phyloP scores from a whole-genome alignment of 202 grass and related monocot genomes.

The Sporobolus alterniflorus region DNA sequence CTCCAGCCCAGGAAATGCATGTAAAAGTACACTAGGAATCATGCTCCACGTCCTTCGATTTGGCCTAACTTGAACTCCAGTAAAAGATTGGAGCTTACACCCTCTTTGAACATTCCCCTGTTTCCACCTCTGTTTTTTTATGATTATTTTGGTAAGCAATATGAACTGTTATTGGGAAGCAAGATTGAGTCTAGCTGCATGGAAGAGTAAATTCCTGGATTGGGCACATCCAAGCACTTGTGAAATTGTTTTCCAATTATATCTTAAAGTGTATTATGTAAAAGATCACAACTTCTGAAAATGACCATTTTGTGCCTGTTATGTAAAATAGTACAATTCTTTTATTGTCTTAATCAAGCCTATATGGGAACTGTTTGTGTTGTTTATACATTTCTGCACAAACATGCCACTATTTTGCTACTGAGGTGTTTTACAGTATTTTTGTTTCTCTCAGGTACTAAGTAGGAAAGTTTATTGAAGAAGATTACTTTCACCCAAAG shows the following conservation, averaged over 20 bases:
- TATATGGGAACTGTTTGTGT: not conserved
- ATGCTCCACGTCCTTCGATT: not conserved
- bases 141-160: not conserved
- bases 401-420: not conserved
- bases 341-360: not conserved
- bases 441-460: slow-evolving; percentile 64
- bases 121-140: not conserved
- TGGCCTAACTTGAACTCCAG: not conserved
- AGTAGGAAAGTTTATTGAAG: slow-evolving; percentile 82
- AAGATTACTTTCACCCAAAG: slow-evolving; percentile 94
- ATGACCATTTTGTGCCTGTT: too few relatives aligned
- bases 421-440: not conserved
- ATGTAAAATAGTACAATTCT: not conserved
- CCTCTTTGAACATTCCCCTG: not conserved
- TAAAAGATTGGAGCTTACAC: not conserved
- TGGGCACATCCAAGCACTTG: not conserved
- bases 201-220: not conserved
- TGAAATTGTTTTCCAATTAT: not conserved
- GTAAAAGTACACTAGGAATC: not conserved
- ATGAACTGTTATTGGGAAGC: not conserved
- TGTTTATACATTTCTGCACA: not conserved
- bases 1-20: not conserved
- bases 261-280: not conserved
- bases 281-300: not conserved
- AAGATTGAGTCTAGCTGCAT: not conserved